Evolutionary conservation across 371 early-diverging fungal species (phyloP), one percentile per base, ranked within the genome.

Genomic region (Mucor indicus): DNA sequence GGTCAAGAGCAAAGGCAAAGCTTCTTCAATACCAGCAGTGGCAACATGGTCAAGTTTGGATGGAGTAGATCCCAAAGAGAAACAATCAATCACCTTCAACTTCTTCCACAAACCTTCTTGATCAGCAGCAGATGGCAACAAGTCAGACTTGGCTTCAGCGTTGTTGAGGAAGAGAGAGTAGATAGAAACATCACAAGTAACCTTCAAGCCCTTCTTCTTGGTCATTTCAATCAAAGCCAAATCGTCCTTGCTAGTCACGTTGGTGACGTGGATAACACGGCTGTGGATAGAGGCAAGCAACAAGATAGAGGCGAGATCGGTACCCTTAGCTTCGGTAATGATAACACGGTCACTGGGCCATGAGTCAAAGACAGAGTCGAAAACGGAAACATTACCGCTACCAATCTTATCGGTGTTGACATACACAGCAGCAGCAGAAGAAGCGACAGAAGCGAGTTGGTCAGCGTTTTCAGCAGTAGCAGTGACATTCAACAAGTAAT

Each of bases 171-270:
- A 94, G 40, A 96, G 72, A 17, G 86, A 67, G 58, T 88, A 86
- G n/a, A 93, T 79, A 27, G 82, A 63, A 15, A 93, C 93, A 60
- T 96, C 98, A 72, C 95, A 98, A 13, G 95, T 93, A 22, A 95
- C 91, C 20, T 72, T 60, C n/a, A 93, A 72, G n/a, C 90, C 93
- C 63, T 89, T 89, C 41, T 91, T 84, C 77, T 94, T 95, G 55
- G 84, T 83, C 67, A 95, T 77, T 13, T 76, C 69, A 40, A 98
- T 89, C 63, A 96, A 69, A 11, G 78, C 82, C 53, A 98, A 71
- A 53, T 95, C 96, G 22, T 85, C 90, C 42, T 74, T 69, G 54
- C 75, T 83, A 42, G 73, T 75, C 19, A 98, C 87, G 41, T 86
- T 81, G 27, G 96, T 87, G 10, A 96, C 81, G 72, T 98, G 98